A percentile compares a stretch with the other conserved stretches of the same genome.
These are phyloP conservation scores for Trypanosoma scelopori DNA, from an alignment of 208 protist genomes.

Conservation along the genomic window DNA sequence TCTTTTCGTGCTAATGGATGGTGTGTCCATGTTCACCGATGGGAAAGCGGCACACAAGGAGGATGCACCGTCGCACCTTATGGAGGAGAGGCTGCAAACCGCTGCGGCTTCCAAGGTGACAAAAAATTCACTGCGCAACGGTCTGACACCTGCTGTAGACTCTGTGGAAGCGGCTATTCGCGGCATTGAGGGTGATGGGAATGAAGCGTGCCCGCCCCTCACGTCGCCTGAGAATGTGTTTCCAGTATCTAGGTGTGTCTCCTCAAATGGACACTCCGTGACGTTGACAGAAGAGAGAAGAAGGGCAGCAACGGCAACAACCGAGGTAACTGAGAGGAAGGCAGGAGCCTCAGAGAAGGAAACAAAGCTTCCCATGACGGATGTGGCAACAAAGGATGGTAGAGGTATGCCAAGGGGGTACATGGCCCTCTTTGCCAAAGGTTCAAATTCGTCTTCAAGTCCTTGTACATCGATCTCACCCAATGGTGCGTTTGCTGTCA, in stretches of 20 bases:
- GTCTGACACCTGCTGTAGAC: conserved; percentile 34
- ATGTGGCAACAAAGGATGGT: background rate
- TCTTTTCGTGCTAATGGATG: conserved; percentile 85
- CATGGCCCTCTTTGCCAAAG: conserved; percentile 39
- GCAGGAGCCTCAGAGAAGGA: too few relatives aligned
- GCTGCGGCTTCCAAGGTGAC: background rate
- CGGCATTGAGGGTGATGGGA: conserved; percentile 58
- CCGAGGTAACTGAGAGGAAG: background rate
- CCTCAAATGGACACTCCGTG: background rate
- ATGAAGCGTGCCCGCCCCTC: conserved; percentile 1
- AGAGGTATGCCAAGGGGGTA: conserved; percentile 9
- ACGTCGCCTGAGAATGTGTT: background rate
- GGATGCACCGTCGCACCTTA: conserved; percentile 41
- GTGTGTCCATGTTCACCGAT: conserved; percentile 87
- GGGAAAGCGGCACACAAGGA: conserved; percentile 73
- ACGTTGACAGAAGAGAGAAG: too few relatives aligned
- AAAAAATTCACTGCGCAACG: background rate
- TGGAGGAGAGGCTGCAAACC: conserved; percentile 17
- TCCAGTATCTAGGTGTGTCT: background rate
- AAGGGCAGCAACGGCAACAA: background rate
- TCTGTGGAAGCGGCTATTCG: conserved; percentile 79
- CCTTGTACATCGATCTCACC: background rate
- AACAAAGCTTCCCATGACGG: too few relatives aligned
- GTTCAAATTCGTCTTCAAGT: background rate
- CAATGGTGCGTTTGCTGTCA: background rate